Percentiles rank a stretch among this genome's conserved stretches.
These are phyloP conservation scores for Gloeophyllum trabeum DNA, from an alignment of 768 basidiomycete genomes.

Conservation along the genomic window DNA sequence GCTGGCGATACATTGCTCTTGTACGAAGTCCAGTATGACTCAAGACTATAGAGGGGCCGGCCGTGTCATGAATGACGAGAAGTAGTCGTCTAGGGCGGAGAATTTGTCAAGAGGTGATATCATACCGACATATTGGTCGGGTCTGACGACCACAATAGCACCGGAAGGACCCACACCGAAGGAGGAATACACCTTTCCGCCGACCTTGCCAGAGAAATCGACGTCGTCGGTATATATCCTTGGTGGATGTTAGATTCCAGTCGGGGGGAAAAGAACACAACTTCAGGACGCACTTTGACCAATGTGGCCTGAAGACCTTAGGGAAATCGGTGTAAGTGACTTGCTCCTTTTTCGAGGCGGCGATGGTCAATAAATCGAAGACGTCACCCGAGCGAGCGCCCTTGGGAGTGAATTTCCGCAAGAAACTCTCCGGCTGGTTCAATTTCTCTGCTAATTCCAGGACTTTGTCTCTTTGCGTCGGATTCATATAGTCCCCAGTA, in stretches of 20 bases:
- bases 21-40: too few relatives aligned
- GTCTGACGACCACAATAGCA: slow-evolving; percentile 24
- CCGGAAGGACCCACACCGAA: slow-evolving; percentile 20
- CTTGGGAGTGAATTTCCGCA: slow-evolving; percentile 8
- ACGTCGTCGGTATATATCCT: slow-evolving; percentile 26
- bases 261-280: background rate
- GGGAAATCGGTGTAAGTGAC: slow-evolving; percentile 21
- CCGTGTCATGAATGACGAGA: background rate
- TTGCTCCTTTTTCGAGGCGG: slow-evolving; percentile 20
- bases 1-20: too few relatives aligned
- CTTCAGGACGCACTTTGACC: slow-evolving; percentile 26
- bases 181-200: slow-evolving; percentile 21
- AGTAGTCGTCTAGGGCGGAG: slow-evolving; percentile 17
- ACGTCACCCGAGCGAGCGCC: slow-evolving; percentile 16
- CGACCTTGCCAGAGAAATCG: slow-evolving; percentile 17
- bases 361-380: slow-evolving; percentile 19
- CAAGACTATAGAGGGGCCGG: too few relatives aligned
- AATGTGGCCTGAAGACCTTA: slow-evolving; percentile 22
- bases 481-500: slow-evolving; percentile 18
- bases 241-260: background rate
- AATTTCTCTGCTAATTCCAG: slow-evolving; percentile 15
- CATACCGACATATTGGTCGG: slow-evolving; percentile 28
- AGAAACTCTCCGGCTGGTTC: slow-evolving; percentile 2
- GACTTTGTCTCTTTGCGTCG: slow-evolving; percentile 5
- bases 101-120: slow-evolving; percentile 15